A percentile compares a stretch with the other conserved stretches of the same genome.
Evolutionary conservation across 1,139 yeast species (phyloP).

Genomic region (Taphrina sp.): DNA sequence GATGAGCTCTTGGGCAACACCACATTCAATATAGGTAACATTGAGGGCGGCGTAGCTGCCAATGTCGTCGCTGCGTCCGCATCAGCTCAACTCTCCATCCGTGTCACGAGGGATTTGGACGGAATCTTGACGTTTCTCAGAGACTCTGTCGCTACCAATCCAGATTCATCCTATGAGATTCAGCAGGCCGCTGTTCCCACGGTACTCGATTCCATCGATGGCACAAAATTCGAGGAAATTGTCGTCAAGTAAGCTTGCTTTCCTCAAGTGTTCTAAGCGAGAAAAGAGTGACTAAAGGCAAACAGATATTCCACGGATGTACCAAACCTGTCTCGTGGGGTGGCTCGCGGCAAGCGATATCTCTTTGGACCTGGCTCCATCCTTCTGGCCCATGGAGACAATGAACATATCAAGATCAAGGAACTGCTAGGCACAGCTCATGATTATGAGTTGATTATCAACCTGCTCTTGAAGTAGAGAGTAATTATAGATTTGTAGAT

Average conservation of each 20-base stretch:
- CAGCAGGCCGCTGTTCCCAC: slow-evolving; percentile 24
- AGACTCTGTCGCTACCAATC: slow-evolving; percentile 43
- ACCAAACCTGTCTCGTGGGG: slow-evolving; percentile 47
- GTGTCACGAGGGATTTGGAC: slow-evolving; percentile 55
- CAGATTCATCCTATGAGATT: slow-evolving; percentile 24
- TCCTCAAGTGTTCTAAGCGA: not conserved
- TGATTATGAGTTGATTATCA: slow-evolving; percentile 57
- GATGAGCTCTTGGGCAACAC: slow-evolving; percentile 60
- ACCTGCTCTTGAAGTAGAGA: slow-evolving; percentile 24
- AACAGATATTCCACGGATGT: slow-evolving; percentile 65
- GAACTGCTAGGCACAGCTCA: slow-evolving; percentile 56
- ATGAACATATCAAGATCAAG: slow-evolving; percentile 55
- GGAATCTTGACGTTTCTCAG: slow-evolving; percentile 47
- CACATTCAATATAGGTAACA: slow-evolving; percentile 59
- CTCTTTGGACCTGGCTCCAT: slow-evolving; percentile 71
- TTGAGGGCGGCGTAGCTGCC: slow-evolving; percentile 61
- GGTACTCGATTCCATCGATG: slow-evolving; percentile 19
- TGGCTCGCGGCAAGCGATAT: slow-evolving; percentile 49
- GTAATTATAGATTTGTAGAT: too few species aligned
- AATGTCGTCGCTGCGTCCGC: slow-evolving; percentile 67
- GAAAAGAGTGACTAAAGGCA: not conserved
- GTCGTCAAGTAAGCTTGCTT: slow-evolving; percentile 16
- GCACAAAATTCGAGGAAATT: slow-evolving; percentile 23
- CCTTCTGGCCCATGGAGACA: slow-evolving; percentile 62
- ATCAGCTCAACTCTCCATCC: slow-evolving; percentile 51